Base-by-base conservation (phyloP, 257 asterid species). In the Rhazya stricta region DNA sequence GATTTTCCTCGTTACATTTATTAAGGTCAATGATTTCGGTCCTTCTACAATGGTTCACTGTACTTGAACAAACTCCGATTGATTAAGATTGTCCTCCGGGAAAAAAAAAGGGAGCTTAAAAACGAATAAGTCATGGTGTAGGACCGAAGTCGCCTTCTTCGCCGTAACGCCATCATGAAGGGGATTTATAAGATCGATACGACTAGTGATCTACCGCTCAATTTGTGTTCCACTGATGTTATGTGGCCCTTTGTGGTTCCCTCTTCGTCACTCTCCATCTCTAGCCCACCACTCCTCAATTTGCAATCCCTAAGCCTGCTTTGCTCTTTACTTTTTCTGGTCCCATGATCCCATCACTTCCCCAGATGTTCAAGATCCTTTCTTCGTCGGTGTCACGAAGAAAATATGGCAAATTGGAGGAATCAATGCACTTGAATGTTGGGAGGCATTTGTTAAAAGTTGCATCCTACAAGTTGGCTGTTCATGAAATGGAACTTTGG, bases 31-130 rank as follows among this genome's bases (percentile, higher is more conserved):
- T 81, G 82, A 81, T 75, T 79, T 77, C 50, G 51, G 53, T 32
- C 56, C 72, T 53, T 18, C 13, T 57, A 65, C 45, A 10, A 63
- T 65, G 30, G 76, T 48, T 60, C 75, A 34, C 73, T 69, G 61
- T 61, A 73, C 58, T 54, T 13, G 60, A 82, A 75, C 43, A 57
- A 67, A 75, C 77, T 71, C 34, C 41, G 57, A 78, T 67, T 53
- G 81, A 74, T 67, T 67, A 69, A 62, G 79, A 81, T 73, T 75
- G 84, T 77, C 75, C 74, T 75, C 10, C 67, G 78, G 80, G 57
- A 86, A 54, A 84, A 76, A 71, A 89, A 86, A 79, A 89, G 82
- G 73, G 73, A 62, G 36, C 50, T 81, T 76, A 67, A 65, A n/a
- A 74, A 77, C 72, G 73, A 78, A 41, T 10, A 76, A 78, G 86